phyloP scores from a whole-genome alignment of 176 grass and related monocot genomes.

The Oryza coarctata region DNA sequence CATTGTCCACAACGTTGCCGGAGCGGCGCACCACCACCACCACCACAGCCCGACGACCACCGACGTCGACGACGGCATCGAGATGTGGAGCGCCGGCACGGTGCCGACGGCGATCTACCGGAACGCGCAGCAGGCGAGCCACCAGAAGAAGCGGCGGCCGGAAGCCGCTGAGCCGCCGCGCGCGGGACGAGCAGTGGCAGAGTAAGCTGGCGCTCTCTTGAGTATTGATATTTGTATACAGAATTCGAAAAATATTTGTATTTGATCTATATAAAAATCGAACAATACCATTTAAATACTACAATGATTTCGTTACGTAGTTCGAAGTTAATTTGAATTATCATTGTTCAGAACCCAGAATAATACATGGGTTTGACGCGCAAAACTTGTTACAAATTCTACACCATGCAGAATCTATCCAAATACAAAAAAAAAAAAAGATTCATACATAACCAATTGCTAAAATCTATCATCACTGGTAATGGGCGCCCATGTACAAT shows the following conservation, averaged over 20 bases:
- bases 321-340: background rate
- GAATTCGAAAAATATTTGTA: no score
- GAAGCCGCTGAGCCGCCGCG: background rate
- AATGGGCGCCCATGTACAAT: no score
- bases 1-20: background rate
- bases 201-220: background rate
- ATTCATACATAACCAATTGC: no score
- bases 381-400: background rate
- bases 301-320: background rate
- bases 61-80: constrained; percentile 46
- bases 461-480: no score
- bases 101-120: constrained; percentile 12
- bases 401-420: background rate
- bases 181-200: background rate
- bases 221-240: background rate
- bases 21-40: constrained; percentile 11
- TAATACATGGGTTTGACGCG: background rate
- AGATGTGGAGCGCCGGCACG: constrained; percentile 20
- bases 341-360: background rate
- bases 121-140: background rate
- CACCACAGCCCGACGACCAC: constrained; percentile 25
- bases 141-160: background rate
- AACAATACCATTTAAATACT: no score
- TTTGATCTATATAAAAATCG: no score
- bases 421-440: background rate